phyloP scores from a whole-genome alignment of 2,329 filamentous ascomycete species.

The Clonostachys solani region DNA sequence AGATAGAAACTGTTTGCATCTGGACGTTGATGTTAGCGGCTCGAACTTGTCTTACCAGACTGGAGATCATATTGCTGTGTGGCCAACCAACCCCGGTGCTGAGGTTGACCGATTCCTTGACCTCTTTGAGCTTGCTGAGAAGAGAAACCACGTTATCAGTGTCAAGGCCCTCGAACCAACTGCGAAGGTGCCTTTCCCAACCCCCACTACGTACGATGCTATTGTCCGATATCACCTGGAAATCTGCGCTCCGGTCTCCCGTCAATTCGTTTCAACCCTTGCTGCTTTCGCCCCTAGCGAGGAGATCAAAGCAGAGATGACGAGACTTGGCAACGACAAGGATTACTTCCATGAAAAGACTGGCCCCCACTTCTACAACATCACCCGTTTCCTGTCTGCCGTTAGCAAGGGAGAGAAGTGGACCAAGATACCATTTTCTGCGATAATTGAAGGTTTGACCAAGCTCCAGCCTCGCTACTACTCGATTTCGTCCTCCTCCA shows the following conservation, averaged over 20 bases:
- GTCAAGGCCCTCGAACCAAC: slow-evolving; percentile 92
- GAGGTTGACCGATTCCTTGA: slow-evolving; percentile 89
- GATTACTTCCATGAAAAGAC: slow-evolving; percentile 92
- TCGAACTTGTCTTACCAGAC: slow-evolving; percentile 93
- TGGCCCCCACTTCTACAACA: slow-evolving; percentile 77
- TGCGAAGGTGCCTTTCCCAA: slow-evolving; percentile 95
- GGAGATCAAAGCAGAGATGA: slow-evolving; percentile 79
- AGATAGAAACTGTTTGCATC: slow-evolving; percentile 90
- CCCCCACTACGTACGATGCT: slow-evolving; percentile 93
- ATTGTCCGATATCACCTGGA: slow-evolving; percentile 95
- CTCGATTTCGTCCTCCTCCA: slow-evolving; percentile 95
- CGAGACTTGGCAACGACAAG: slow-evolving; percentile 85
- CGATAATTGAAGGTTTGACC: slow-evolving; percentile 87
- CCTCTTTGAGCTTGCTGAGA: slow-evolving; percentile 69
- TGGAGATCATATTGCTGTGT: slow-evolving; percentile 94
- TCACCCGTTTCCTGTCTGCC: slow-evolving; percentile 75
- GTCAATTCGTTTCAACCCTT: slow-evolving; percentile 86
- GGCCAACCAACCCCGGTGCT: slow-evolving; percentile 91
- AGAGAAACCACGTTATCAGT: slow-evolving; percentile 77
- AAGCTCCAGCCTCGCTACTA: slow-evolving; percentile 98
- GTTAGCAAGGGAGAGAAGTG: slow-evolving; percentile 73
- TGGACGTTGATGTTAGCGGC: slow-evolving; percentile 87
- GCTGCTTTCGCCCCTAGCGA: slow-evolving; percentile 89
- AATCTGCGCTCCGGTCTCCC: slow-evolving; percentile 90
- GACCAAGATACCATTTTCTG: slow-evolving; percentile 84